These are phyloP conservation scores for Rhododendron henanense DNA, from an alignment of 148 eudicot species.

Conservation along the genomic window DNA sequence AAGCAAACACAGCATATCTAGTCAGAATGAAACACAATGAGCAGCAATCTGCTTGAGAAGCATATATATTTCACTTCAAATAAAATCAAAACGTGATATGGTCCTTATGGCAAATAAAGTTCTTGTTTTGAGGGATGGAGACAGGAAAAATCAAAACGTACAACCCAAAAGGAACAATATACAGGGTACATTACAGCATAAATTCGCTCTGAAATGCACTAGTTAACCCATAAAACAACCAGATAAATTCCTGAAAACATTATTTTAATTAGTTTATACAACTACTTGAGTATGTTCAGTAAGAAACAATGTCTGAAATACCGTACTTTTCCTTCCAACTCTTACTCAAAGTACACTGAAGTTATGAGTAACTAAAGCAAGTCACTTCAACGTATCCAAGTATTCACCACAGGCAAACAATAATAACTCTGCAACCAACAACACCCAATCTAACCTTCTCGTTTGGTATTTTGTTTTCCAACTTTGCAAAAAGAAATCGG, in stretches of 20 bases:
- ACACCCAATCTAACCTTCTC: neutral
- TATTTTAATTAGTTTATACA: no score
- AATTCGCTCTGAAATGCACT: no score
- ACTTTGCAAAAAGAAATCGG: neutral
- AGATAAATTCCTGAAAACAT: no score
- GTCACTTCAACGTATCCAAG: neutral
- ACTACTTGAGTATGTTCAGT: no score
- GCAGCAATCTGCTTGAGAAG: neutral
- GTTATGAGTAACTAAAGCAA: neutral
- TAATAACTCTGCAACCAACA: neutral
- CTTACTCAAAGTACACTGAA: neutral
- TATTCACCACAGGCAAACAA: neutral
- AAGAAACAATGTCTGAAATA: neutral
- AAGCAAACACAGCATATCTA: constrained; percentile 3
- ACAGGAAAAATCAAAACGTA: neutral
- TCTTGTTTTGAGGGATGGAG: neutral
- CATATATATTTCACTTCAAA: neutral
- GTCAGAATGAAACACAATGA: neutral
- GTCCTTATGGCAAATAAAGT: neutral
- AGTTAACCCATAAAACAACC: no score
- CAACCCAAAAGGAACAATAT: neutral
- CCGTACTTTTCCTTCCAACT: neutral
- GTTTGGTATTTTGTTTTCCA: neutral
- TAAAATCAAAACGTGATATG: neutral
- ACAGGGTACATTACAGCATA: no score